Evolutionary conservation across 306 rosid species (phyloP).

Genomic region (Vigna angularis): DNA sequence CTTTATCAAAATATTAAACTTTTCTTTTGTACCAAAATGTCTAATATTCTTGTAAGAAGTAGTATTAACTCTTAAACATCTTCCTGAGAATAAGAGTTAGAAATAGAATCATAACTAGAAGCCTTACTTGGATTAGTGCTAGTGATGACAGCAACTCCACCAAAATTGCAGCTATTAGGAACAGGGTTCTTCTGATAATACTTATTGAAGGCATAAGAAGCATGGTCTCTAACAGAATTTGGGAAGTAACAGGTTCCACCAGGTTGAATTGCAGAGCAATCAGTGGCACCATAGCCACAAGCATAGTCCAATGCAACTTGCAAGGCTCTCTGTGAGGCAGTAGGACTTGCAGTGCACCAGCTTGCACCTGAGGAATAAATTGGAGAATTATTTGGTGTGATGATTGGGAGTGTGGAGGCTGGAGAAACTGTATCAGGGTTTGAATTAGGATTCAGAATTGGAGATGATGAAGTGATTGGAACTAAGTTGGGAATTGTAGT

Average conservation of each 20-base stretch:
- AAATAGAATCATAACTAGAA: neutral
- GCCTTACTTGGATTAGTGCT: conserved; percentile 81
- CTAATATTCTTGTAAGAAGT: neutral
- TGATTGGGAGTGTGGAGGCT: conserved; percentile 53
- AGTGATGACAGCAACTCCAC: conserved; percentile 72
- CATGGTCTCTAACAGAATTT: conserved; percentile 57
- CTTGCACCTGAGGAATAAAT: conserved; percentile 53
- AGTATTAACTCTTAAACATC: too few species aligned
- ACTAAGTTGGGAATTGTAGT: conserved; percentile 71
- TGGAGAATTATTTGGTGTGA: conserved; percentile 45
- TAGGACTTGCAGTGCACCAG: conserved; percentile 81
- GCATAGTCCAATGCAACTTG: conserved; percentile 89
- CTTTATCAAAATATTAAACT: neutral
- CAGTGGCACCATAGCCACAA: conserved; percentile 74
- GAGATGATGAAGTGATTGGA: conserved; percentile 57
- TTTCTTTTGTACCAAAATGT: neutral
- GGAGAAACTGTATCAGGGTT: conserved; percentile 68
- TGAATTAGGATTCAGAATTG: conserved; percentile 63
- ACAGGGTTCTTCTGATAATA: conserved; percentile 75
- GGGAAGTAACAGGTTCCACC: conserved; percentile 77
- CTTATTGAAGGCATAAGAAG: conserved; percentile 78
- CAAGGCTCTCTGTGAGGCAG: conserved; percentile 58
- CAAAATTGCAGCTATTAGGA: conserved; percentile 86
- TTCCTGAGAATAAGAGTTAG: neutral
- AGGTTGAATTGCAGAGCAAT: conserved; percentile 71